Evolutionary conservation across 2,329 filamentous ascomycete species (phyloP).

Genomic region (Phialemonium atrogriseum): DNA sequence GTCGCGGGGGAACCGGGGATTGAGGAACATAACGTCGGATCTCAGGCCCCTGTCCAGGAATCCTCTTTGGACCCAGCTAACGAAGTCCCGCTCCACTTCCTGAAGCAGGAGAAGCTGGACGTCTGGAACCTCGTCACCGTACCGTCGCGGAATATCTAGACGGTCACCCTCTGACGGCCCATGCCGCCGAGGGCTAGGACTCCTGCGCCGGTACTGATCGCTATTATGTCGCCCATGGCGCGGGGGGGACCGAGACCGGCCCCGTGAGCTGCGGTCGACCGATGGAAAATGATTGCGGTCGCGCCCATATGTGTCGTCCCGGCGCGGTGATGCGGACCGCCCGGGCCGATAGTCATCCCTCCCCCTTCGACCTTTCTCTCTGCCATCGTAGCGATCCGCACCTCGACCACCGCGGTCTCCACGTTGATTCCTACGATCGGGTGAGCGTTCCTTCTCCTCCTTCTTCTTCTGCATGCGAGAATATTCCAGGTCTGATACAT

Average conservation of each 20-base stretch:
- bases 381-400: slow-evolving; percentile 38
- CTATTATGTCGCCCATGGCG: slow-evolving; percentile 31
- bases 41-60: slow-evolving; percentile 66
- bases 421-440: slow-evolving; percentile 42
- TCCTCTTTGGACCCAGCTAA: slow-evolving; percentile 70
- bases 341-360: slow-evolving; percentile 60
- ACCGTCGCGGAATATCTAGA: slow-evolving; percentile 65
- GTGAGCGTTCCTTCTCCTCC: slow-evolving; percentile 47
- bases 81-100: slow-evolving; percentile 69
- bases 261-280: slow-evolving; percentile 35
- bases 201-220: slow-evolving; percentile 57
- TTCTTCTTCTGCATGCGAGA: slow-evolving; percentile 82
- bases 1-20: slow-evolving; percentile 66
- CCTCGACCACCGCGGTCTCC: slow-evolving; percentile 38
- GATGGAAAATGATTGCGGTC: slow-evolving; percentile 9
- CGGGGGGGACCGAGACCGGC: slow-evolving; percentile 63
- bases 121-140: slow-evolving; percentile 72
- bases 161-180: slow-evolving; percentile 48
- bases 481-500: slow-evolving; percentile 66
- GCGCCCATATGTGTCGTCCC: slow-evolving; percentile 27
- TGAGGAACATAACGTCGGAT: slow-evolving; percentile 72
- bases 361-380: slow-evolving; percentile 36
- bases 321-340: slow-evolving; percentile 50
- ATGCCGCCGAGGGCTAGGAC: slow-evolving; percentile 54
- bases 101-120: slow-evolving; percentile 81